Conservation (phyloP, 805 yeast species). For the Hanseniaspora jakobsenii region DNA sequence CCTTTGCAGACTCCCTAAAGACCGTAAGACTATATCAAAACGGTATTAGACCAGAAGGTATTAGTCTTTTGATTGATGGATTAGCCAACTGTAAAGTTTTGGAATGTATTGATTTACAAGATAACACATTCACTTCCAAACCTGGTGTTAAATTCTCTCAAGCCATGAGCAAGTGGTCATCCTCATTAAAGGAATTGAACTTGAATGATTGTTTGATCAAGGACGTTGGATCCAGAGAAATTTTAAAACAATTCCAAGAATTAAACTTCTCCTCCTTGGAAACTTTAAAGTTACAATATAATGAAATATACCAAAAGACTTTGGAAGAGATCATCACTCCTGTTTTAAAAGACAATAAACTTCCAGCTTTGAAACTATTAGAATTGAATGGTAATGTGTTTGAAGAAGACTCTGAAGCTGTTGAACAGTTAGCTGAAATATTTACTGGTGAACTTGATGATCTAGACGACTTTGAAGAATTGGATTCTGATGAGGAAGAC, state of each 20-base stretch:
- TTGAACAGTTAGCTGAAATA: conserved; percentile 47
- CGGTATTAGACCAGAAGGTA: conserved; percentile 93
- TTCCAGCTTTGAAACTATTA: conserved; percentile 50
- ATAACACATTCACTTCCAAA: conserved; percentile 73
- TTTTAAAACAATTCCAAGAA: conserved; percentile 40
- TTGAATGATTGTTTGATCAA: conserved; percentile 83
- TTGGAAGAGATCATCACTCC: conserved; percentile 41
- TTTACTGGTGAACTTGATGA: conserved; percentile 86
- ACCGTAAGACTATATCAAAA: conserved; percentile 79
- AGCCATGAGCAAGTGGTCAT: conserved; percentile 49
- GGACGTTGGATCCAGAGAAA: conserved; percentile 54
- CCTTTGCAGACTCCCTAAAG: conserved; percentile 56
- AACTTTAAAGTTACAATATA: conserved; percentile 66
- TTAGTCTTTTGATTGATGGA: conserved; percentile 62
- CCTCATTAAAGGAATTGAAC: conserved; percentile 57
- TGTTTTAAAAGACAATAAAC: conserved; percentile 39
- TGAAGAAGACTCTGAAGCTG: conserved; percentile 68
- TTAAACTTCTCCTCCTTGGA: conserved; percentile 36
- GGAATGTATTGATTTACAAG: conserved; percentile 74
- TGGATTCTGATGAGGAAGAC: conserved; percentile 44
- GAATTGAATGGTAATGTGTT: conserved; percentile 92
- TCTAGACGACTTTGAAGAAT: conserved; percentile 86
- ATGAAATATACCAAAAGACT: conserved; percentile 64
- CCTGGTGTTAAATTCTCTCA: conserved; percentile 58
- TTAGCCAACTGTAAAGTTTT: conserved; percentile 49